Evolutionary conservation across 202 grass and related monocot species (phyloP).

Genomic region (Saccharum hybrid): DNA sequence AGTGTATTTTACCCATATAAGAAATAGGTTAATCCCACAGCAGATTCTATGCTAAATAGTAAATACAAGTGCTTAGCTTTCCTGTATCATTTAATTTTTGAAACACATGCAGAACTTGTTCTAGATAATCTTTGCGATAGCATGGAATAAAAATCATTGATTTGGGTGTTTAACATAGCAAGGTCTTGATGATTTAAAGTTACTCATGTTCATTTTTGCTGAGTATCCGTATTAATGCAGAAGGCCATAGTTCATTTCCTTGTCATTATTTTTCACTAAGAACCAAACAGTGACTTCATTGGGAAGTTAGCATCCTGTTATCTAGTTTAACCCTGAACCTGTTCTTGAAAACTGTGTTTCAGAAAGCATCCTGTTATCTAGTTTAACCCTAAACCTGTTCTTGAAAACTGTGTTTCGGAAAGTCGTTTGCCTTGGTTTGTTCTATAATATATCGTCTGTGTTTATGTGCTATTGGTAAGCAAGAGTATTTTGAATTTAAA

Average conservation of each 20-base stretch:
- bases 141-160: conserved; percentile 27
- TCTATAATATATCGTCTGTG: neutral
- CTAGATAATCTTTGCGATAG: conserved; percentile 9
- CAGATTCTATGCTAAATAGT: neutral
- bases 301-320: neutral
- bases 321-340: conserved; percentile 25
- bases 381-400: conserved; percentile 14
- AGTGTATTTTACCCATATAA: neutral
- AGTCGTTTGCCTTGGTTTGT: neutral
- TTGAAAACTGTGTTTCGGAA: conserved; percentile 1
- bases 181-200: conserved; percentile 1
- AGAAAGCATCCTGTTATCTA: conserved; percentile 21
- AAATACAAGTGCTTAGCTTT: conserved; percentile 4
- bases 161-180: neutral
- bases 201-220: neutral
- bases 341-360: neutral
- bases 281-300: neutral
- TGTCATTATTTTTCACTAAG: conserved; percentile 14
- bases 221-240: neutral
- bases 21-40: neutral
- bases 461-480: neutral
- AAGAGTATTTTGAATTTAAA: neutral
- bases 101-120: conserved; percentile 10
- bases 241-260: neutral
- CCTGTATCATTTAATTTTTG: neutral